Percentiles rank a stretch among this genome's conserved stretches.
These are phyloP conservation scores for Aureoboletus auriporus DNA, from an alignment of 768 basidiomycete species.

Conservation along the genomic window DNA sequence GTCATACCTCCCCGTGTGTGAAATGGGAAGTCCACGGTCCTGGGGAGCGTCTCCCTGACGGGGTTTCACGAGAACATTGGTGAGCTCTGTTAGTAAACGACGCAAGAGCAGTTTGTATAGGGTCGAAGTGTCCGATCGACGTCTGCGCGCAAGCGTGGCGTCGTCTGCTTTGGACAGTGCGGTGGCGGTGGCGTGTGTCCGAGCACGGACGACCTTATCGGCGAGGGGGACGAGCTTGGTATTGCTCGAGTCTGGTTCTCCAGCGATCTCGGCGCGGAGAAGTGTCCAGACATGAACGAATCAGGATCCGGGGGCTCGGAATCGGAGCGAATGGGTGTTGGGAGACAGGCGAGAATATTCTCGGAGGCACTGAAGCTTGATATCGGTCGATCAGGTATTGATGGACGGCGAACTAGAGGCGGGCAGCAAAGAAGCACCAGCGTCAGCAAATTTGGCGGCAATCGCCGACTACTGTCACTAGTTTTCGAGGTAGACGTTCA, in stretches of 20 bases:
- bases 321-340: constrained; percentile 11
- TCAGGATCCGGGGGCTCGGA: constrained; percentile 1
- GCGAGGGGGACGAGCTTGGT: constrained; percentile 67
- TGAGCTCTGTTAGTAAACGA: constrained; percentile 46
- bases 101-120: constrained; percentile 60
- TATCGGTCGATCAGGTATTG: too few relatives aligned
- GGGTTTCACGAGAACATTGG: constrained; percentile 23
- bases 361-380: too few relatives aligned
- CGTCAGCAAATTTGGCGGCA: too few relatives aligned
- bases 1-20: constrained; percentile 31
- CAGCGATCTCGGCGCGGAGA: constrained; percentile 51
- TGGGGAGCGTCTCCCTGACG: constrained; percentile 2
- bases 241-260: constrained; percentile 27
- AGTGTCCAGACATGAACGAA: constrained; percentile 61
- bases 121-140: constrained; percentile 61
- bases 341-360: constrained; percentile 36
- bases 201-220: constrained; percentile 66
- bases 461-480: too few relatives aligned
- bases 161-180: constrained; percentile 39
- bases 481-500: too few relatives aligned
- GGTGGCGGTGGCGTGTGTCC: constrained; percentile 23
- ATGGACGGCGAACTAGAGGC: too few relatives aligned
- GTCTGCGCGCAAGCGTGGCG: constrained; percentile 52
- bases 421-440: too few relatives aligned
- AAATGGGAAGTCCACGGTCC: constrained; percentile 12